These are phyloP conservation scores for Citrus trifoliata DNA, from an alignment of 345 rosid species.

Conservation along the genomic window DNA sequence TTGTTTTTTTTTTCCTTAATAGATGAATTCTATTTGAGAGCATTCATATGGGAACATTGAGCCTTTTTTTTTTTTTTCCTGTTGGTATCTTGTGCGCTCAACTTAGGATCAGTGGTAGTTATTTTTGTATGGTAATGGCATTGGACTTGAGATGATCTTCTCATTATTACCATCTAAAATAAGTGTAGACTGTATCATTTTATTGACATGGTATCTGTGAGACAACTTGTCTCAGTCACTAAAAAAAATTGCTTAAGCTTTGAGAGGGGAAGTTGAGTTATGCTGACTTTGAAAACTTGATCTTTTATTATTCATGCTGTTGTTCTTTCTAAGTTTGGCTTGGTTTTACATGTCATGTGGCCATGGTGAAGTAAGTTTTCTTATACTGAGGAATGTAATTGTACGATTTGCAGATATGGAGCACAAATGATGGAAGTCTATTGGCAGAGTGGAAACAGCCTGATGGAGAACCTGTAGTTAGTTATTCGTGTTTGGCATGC, in stretches of 20 bases:
- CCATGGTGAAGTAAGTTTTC: background rate
- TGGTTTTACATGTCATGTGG: background rate
- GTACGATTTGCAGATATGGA: slow-evolving; percentile 35
- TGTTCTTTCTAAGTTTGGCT: background rate
- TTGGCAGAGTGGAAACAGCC: slow-evolving; percentile 36
- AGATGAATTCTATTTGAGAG: background rate
- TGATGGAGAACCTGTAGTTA: slow-evolving; percentile 11
- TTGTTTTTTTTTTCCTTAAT: background rate
- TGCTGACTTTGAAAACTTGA: background rate
- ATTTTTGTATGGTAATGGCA: background rate
- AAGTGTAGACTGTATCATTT: background rate
- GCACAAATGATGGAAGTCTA: slow-evolving; percentile 32
- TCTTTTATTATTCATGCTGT: background rate
- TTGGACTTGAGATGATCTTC: background rate
- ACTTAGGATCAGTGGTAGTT: background rate
- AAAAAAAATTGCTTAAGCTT: background rate
- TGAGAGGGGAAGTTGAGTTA: background rate
- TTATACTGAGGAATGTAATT: background rate
- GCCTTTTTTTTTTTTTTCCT: too few relatives aligned
- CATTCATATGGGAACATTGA: background rate
- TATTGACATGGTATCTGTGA: background rate
- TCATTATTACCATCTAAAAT: background rate
- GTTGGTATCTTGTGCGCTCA: background rate
- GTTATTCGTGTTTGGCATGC: slow-evolving; percentile 35
- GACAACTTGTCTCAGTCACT: background rate